These are phyloP conservation scores for Pulveroboletus sp. DNA, from an alignment of 768 basidiomycete species.

Conservation along the genomic window DNA sequence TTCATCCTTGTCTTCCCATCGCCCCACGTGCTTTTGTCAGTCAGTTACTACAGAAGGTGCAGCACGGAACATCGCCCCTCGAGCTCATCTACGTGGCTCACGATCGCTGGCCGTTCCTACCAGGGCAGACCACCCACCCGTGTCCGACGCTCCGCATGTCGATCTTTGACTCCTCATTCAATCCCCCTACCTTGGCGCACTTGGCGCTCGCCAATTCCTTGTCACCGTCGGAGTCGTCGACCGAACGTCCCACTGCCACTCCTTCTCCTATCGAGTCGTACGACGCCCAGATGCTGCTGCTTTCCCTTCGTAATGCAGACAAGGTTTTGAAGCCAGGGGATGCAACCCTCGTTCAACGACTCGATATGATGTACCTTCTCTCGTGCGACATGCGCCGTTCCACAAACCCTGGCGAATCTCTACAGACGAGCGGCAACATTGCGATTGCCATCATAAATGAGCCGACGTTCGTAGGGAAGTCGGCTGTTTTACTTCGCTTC, in stretches of 20 bases:
- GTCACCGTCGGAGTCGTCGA: slow-evolving; percentile 16
- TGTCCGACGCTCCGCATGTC: slow-evolving; percentile 47
- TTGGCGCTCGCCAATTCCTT: slow-evolving; percentile 61
- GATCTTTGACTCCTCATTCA: slow-evolving; percentile 90
- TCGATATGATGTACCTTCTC: slow-evolving; percentile 84
- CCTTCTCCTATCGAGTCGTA: slow-evolving; percentile 33
- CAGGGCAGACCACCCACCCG: slow-evolving; percentile 8
- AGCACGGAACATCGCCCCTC: slow-evolving; percentile 42
- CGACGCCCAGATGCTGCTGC: slow-evolving; percentile 71
- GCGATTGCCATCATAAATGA: slow-evolving; percentile 83
- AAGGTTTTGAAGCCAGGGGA: slow-evolving; percentile 69
- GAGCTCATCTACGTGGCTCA: slow-evolving; percentile 64
- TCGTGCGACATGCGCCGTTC: slow-evolving; percentile 43
- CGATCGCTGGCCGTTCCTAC: slow-evolving; percentile 59
- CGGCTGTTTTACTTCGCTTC: slow-evolving; percentile 50
- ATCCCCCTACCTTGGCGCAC: slow-evolving; percentile 87
- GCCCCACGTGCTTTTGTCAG: slow-evolving; percentile 19
- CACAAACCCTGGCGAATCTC: not conserved
- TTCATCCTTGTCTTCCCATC: slow-evolving; percentile 2
- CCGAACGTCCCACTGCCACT: not conserved
- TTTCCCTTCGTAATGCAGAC: slow-evolving; percentile 86
- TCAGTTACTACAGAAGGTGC: slow-evolving; percentile 33
- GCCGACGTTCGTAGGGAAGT: slow-evolving; percentile 86
- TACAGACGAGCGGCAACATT: slow-evolving; percentile 38
- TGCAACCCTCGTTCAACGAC: slow-evolving; percentile 69